These are phyloP conservation scores for Eremomyces bilateralis DNA, from an alignment of 495 filamentous ascomycete genomes.

Conservation along the genomic window DNA sequence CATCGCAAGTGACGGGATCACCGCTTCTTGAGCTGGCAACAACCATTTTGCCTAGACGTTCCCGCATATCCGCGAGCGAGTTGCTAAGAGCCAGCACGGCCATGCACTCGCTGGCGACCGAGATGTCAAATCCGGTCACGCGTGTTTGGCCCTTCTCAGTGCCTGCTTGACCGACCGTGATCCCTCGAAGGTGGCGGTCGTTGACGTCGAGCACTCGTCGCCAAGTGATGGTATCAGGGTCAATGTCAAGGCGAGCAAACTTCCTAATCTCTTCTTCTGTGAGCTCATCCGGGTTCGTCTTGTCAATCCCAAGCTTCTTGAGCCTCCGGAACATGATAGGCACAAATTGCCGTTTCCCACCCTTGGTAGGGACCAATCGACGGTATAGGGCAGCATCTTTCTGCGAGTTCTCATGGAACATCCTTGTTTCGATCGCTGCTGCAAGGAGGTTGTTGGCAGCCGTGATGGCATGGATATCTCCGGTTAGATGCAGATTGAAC, in stretches of 20 bases:
- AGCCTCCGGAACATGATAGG: slow-evolving; percentile 80
- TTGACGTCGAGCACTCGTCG: slow-evolving; percentile 91
- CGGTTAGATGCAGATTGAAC: slow-evolving; percentile 94
- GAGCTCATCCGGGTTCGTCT: slow-evolving; percentile 77
- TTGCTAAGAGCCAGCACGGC: slow-evolving; percentile 90
- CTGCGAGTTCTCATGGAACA: slow-evolving; percentile 92
- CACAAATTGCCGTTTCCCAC: slow-evolving; percentile 68
- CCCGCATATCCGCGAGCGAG: slow-evolving; percentile 70
- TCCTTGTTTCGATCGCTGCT: slow-evolving; percentile 90
- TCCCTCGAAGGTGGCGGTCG: slow-evolving; percentile 72
- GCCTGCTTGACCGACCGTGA: slow-evolving; percentile 67
- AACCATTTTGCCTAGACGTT: slow-evolving; percentile 91
- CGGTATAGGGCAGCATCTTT: slow-evolving; percentile 79
- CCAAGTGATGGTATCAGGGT: slow-evolving; percentile 95
- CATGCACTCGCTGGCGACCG: slow-evolving; percentile 95
- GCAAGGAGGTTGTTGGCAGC: slow-evolving; percentile 97
- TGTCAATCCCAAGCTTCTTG: slow-evolving; percentile 86
- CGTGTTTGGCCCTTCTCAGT: slow-evolving; percentile 76
- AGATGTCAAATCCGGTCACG: slow-evolving; percentile 88
- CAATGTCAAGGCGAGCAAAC: slow-evolving; percentile 87
- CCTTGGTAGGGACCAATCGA: slow-evolving; percentile 72
- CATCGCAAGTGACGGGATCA: slow-evolving; percentile 88
- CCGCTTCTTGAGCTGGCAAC: slow-evolving; percentile 66
- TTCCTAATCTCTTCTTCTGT: slow-evolving; percentile 70
- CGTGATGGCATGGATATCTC: slow-evolving; percentile 93